Evolutionary conservation across 2,329 filamentous ascomycete species (phyloP).

Genomic region (Diaporthe sp.): DNA sequence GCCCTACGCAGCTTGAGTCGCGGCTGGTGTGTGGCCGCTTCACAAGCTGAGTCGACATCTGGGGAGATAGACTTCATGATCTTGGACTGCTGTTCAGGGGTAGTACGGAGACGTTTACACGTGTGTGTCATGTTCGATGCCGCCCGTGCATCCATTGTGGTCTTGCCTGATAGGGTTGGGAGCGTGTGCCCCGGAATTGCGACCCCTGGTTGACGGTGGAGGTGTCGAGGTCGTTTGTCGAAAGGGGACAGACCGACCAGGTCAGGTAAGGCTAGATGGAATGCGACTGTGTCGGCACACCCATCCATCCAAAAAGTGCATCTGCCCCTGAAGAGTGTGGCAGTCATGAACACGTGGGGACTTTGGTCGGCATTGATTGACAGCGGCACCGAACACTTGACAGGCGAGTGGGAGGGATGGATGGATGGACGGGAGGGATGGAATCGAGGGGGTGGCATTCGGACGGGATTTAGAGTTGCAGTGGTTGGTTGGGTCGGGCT

Average conservation of each 20-base stretch:
- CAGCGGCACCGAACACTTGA: not conserved
- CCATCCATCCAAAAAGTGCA: not conserved
- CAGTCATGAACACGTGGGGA: slow-evolving; percentile 15
- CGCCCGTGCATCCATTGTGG: too few relatives aligned
- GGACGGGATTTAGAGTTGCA: slow-evolving; percentile 24
- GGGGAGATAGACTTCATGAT: not conserved
- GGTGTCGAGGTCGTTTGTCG: not conserved
- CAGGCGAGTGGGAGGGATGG: not conserved
- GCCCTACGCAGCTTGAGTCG: slow-evolving; percentile 14
- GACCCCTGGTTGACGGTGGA: not conserved
- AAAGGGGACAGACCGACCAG: not conserved
- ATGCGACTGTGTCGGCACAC: not conserved
- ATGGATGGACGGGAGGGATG: not conserved
- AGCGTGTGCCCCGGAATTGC: not conserved
- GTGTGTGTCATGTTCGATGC: not conserved
- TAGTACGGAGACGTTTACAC: not conserved
- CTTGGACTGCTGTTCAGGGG: not conserved
- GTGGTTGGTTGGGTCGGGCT: not conserved
- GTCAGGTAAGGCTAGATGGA: not conserved
- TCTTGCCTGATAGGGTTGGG: not conserved
- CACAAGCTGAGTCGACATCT: not conserved
- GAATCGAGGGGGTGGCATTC: not conserved
- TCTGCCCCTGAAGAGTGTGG: not conserved
- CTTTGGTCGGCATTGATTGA: not conserved
- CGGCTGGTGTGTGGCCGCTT: not conserved